Evolutionary conservation across 2,329 filamentous ascomycete species (phyloP), one percentile per base, ranked within the genome.

Genomic region (Metarhizium brunneum): DNA sequence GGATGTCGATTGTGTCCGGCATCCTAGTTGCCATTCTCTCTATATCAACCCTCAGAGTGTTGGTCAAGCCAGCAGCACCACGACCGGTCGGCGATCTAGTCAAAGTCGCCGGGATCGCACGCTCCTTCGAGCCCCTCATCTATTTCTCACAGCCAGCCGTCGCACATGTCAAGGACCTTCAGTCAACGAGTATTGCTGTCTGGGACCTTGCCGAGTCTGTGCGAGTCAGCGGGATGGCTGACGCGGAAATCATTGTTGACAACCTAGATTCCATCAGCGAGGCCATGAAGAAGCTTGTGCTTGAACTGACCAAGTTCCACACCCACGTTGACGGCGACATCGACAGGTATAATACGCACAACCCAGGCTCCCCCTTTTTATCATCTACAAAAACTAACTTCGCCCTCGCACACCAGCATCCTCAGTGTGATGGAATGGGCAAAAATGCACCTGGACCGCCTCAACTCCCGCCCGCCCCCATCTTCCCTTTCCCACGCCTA

Each of bases 401-500:
- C 11, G 6, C 13, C 16, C 20, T 13, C 5, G 5, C 64, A 86
- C 45, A 2, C 6, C 64, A 86, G 87, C 58, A 95, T 96, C 62
- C 79, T 97, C 40, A 87, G 94, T 58, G 90, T 95, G 53, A 96
- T 97, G 91, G 90, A 96, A 67, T 96, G 92, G 92, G 89, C 90
- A 14, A 87, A 87, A 66, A 85, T 91, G 61, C 91, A 96, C 69
- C 82, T 97, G 14, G 78, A 84, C 58, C 84, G 85, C 49, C 75
- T 94, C 56, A 81, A 84, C 58, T 76, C 77, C 25, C 73, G 80
- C 20, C 82, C 84, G 6, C 79, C 81, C 1, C 80, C 84, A 38
- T 71, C 69, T 5, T 68, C 68, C 2, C 73, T 95, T 25, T 82
- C 86, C 18, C 83, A 84, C 13, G 82, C 87, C 47, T 90, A 91